Conservation (phyloP, 1,284 basidiomycete species). For the Austroboletus niveus region DNA sequence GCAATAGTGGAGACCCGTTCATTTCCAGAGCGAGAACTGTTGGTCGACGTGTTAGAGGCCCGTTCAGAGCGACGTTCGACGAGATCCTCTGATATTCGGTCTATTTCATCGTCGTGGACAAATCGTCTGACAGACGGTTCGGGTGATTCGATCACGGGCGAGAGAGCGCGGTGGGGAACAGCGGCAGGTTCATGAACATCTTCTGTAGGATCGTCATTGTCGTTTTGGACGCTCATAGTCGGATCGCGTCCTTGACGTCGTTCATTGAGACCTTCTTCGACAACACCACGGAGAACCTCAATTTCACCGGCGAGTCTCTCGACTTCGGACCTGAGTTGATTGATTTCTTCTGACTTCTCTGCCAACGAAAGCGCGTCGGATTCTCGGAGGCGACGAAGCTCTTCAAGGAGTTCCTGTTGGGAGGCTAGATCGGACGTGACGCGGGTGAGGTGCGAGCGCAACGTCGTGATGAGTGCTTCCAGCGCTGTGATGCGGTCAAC, state of each 20-base stretch:
- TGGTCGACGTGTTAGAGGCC: constrained; percentile 29
- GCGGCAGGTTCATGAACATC: neutral
- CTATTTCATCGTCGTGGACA: constrained; percentile 30
- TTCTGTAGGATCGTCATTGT: neutral
- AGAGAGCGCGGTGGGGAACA: neutral
- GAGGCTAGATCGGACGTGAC: constrained; percentile 76
- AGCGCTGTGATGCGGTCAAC: constrained; percentile 49
- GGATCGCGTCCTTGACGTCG: constrained; percentile 44
- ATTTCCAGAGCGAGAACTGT: constrained; percentile 10
- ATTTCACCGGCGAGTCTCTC: constrained; percentile 79
- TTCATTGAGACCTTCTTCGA: constrained; percentile 80
- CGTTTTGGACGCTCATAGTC: constrained; percentile 4
- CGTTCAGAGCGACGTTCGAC: constrained; percentile 36
- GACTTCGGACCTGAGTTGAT: constrained; percentile 61
- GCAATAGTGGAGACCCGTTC: constrained; percentile 2
- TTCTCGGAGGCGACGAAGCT: constrained; percentile 64
- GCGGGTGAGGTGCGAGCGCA: constrained; percentile 71
- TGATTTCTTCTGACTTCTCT: constrained; percentile 62
- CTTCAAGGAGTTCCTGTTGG: constrained; percentile 63
- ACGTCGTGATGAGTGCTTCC: constrained; percentile 70
- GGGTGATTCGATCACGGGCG: constrained; percentile 2
- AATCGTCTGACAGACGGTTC: constrained; percentile 20
- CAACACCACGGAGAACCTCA: constrained; percentile 75
- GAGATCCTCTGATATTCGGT: constrained; percentile 34
- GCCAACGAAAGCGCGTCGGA: constrained; percentile 58